Conservation (phyloP, 2,329 filamentous ascomycete species). For the Pseudophaeomoniella oleicola region DNA sequence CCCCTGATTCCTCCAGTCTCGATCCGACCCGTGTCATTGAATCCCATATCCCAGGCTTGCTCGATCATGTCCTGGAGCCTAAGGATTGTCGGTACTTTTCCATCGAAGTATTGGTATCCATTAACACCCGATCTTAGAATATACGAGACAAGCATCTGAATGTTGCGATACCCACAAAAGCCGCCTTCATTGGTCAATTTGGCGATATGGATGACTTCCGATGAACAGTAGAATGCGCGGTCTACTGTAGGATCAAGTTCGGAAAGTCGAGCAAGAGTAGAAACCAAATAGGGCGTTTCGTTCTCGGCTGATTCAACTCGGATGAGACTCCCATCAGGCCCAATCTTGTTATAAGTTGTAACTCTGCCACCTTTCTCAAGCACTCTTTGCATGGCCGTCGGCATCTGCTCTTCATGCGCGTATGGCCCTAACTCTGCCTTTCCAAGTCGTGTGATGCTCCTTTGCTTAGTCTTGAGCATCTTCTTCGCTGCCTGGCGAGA, state of each 20-base stretch:
- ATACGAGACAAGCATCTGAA: constrained; percentile 79
- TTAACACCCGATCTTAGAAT: constrained; percentile 44
- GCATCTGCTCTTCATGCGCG: constrained; percentile 63
- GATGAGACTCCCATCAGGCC: constrained; percentile 25
- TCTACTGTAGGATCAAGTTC: constrained; percentile 49
- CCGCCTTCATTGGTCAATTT: constrained; percentile 73
- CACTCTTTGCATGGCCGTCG: constrained; percentile 48
- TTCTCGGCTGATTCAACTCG: constrained; percentile 25
- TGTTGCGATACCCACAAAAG: constrained; percentile 91
- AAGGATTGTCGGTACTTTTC: constrained; percentile 58
- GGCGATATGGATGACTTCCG: constrained; percentile 61
- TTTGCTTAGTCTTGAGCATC: not conserved
- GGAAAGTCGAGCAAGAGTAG: constrained; percentile 48
- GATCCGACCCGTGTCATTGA: constrained; percentile 56
- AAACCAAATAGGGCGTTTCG: constrained; percentile 39
- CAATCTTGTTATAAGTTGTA: constrained; percentile 36
- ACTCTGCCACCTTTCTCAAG: constrained; percentile 45
- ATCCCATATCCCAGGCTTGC: constrained; percentile 70
- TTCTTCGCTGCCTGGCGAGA: constrained; percentile 6
- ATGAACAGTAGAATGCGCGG: constrained; percentile 67
- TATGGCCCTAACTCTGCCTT: constrained; percentile 52
- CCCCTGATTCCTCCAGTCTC: constrained; percentile 78
- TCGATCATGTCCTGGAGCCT: constrained; percentile 79
- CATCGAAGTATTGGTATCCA: constrained; percentile 46
- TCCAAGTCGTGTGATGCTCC: constrained; percentile 17